Base-by-base conservation (phyloP, 2,329 filamentous ascomycete genomes). In the Nigrograna mackinnonii region DNA sequence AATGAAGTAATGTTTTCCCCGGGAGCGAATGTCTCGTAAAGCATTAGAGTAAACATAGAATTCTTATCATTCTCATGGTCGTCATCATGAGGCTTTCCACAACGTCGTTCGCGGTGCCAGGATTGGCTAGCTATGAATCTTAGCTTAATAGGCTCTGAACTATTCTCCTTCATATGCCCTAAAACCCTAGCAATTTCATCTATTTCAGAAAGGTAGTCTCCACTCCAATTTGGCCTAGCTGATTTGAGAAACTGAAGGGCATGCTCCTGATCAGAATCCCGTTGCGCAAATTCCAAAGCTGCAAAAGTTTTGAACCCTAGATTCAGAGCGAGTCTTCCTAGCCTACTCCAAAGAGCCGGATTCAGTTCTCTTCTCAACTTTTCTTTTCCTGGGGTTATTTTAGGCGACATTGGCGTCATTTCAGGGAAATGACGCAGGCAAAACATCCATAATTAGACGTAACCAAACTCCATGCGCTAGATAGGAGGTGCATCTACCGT, bases 381-480 rank as follows among this genome's bases (percentile, higher is more conserved):
- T n/a, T 37, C 18, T 30, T 20, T 18, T 11, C 38, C 19, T 9
- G 6, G 22, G n/a, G 30, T 20, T 17, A 44, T 38, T 22, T 35
- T 52, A 5, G 49, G 49, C 2, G 2, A 17, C 13, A 44, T 31
- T 1, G 28, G 14, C 5, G 47, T 50, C 47, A 52, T 52, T n/a
- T 41, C 37, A 2, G 49, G 47, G 16, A 44, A 52, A 21, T 50
- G 35, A 28, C 49, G 33, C 14, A 52, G 22, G 24, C 46, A 49
- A 30, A 52, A 52, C 20, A 48, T 22, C 49, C 47, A 52, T 9
- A 52, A 30, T 19, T 50, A 44, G 6, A 50, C 6, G 22, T 50
- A 50, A 20, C 16, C 43, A 6, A 44, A n/a, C 22, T 17, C 30
- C 30, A 36, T 41, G 28, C 16, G 22, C 18, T 22, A 13, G 33